Conservation (phyloP, 208 protist species). For the Zelonia costaricensis region DNA sequence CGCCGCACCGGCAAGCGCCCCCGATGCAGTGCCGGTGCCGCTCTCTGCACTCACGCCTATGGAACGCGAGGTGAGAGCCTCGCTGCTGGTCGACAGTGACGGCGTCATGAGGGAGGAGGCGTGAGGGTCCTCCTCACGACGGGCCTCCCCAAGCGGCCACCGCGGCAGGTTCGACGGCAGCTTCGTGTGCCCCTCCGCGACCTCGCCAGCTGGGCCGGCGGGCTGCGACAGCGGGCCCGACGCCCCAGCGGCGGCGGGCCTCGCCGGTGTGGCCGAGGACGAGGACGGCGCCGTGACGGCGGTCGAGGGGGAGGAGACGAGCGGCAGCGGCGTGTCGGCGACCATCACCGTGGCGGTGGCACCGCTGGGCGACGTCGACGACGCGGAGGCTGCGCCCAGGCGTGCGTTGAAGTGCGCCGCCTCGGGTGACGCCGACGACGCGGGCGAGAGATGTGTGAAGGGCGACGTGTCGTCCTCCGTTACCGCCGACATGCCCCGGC, state of each 20-base stretch:
- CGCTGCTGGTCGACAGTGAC: conserved; percentile 6
- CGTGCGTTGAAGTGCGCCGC: neutral
- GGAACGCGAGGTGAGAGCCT: neutral
- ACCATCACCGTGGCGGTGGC: too few species aligned
- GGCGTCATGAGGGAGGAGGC: conserved; percentile 14
- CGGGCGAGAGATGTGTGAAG: conserved; percentile 7
- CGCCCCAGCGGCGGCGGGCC: too few species aligned
- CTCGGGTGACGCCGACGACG: conserved; percentile 4
- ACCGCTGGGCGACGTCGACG: neutral
- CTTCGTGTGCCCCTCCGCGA: too few species aligned
- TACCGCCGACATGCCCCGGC: neutral
- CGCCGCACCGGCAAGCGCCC: too few species aligned
- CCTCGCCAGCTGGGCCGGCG: too few species aligned
- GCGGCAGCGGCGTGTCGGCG: too few species aligned
- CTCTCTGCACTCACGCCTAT: neutral
- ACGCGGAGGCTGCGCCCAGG: neutral
- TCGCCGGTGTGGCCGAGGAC: too few species aligned
- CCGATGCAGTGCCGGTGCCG: neutral
- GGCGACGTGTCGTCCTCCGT: conserved; percentile 1
- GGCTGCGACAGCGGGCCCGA: too few species aligned
- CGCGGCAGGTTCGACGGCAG: neutral
- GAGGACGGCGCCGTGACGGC: too few species aligned
- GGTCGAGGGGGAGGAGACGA: neutral
- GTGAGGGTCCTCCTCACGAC: conserved; percentile 1
- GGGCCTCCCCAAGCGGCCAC: neutral